These are phyloP conservation scores for Trichaptum fuscoviolaceum DNA, from an alignment of 768 basidiomycete species.

Conservation along the genomic window DNA sequence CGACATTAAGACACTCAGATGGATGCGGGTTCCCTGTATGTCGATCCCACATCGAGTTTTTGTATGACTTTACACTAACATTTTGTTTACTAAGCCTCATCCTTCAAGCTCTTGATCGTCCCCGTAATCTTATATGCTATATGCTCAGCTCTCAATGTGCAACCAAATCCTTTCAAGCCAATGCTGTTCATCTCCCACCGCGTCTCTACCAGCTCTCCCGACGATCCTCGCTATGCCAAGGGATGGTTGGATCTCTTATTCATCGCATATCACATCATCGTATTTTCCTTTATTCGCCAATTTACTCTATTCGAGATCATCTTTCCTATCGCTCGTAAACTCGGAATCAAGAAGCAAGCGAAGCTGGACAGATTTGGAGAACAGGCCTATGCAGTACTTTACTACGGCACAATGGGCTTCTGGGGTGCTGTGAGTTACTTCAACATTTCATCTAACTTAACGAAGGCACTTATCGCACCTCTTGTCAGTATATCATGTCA, in stretches of 20 bases:
- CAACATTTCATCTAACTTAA: not conserved
- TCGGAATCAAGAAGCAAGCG: conserved; percentile 57
- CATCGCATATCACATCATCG: conserved; percentile 75
- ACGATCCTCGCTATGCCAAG: conserved; percentile 65
- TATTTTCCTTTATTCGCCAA: conserved; percentile 88
- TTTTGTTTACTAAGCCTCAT: conserved; percentile 38
- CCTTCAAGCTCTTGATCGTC: conserved; percentile 61
- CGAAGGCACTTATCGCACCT: not conserved
- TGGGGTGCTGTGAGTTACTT: conserved; percentile 70
- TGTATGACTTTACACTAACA: not conserved
- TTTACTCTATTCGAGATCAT: conserved; percentile 58
- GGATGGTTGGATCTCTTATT: conserved; percentile 73
- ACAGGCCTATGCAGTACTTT: conserved; percentile 82
- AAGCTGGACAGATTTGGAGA: conserved; percentile 88
- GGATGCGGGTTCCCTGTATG: conserved; percentile 73
- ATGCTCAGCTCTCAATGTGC: conserved; percentile 54
- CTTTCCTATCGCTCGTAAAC: conserved; percentile 59
- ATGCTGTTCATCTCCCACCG: conserved; percentile 69
- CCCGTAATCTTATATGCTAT: conserved; percentile 58
- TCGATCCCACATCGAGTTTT: conserved; percentile 10
- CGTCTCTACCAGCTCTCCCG: conserved; percentile 44
- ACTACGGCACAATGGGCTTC: conserved; percentile 63
- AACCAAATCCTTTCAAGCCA: conserved; percentile 67
- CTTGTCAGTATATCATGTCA: conserved; percentile 70
- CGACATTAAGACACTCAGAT: conserved; percentile 49